Evolutionary conservation across 495 filamentous ascomycete species (phyloP), one percentile per base, ranked within the genome.

Genomic region (Pseudoneurospora amorphoporcata): DNA sequence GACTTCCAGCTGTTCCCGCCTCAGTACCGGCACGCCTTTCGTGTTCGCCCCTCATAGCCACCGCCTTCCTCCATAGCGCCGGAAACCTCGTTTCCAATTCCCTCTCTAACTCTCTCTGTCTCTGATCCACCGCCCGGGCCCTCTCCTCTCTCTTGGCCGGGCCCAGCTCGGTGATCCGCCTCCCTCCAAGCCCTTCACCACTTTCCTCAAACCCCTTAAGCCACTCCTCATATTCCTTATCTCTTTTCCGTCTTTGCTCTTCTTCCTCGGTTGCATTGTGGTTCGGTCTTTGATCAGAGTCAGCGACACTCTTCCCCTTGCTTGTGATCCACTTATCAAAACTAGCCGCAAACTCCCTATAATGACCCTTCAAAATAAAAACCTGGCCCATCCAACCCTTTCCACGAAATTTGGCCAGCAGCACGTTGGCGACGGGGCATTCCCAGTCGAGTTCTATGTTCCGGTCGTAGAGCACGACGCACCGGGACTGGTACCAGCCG

Each of bases 301-400:
- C 35, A n/a, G 16, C 10, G 9, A 10, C 19, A 58, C 19, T 14
- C 19, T 58, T 58, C 19, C 47, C 9, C 5, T 58, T 58, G 1
- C 82, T 80, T 19, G 81, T 76, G 40, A 86, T 85, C 69, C 84
- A 82, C 53, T 82, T 82, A 69, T 82, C 82, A 43, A 84, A 85
- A 8, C 81, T 83, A 19, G 77, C 76, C 3, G 82, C 83, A 73
- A 86, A 84, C 70, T 86, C 84, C 65, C 81, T 79, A 73, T 82
- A 86, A 71, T 85, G 84, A 4, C 84, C 84, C 74, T 86, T 86
- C 37, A 86, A 80, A 39, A 86, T 78, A 65, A 84, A 86, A 68
- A 81, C 82, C 43, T 83, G 81, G 3, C 84, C 84, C 8, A 73
- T 71, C 83, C 83, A 86, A 23, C 81, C 81, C 72, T 83, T 82